Percentiles rank a stretch among this genome's conserved stretches.
Evolutionary conservation across 2,329 filamentous ascomycete species (phyloP).

Genomic region (Diaporthe amygdali): DNA sequence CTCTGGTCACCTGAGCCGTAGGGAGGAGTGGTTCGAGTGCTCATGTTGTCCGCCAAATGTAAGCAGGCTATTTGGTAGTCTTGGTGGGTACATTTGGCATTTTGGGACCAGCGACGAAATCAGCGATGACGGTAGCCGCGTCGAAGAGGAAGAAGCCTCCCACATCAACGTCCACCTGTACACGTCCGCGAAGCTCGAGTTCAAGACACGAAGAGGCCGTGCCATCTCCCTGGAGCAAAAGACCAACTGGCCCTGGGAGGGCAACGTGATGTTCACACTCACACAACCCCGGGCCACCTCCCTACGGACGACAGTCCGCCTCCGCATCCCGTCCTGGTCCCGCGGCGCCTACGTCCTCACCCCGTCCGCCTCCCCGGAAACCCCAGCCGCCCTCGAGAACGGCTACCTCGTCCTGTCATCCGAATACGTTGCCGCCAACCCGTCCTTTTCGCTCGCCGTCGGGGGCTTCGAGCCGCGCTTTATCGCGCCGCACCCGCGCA

Average conservation of each 20-base stretch:
- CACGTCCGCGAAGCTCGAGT: constrained; percentile 49
- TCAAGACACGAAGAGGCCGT: constrained; percentile 39
- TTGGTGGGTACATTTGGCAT: constrained; percentile 63
- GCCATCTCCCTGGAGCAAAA: constrained; percentile 50
- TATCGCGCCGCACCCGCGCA: constrained; percentile 59
- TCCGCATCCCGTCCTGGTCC: constrained; percentile 63
- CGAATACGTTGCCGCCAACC: constrained; percentile 43
- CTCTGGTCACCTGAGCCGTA: constrained; percentile 50
- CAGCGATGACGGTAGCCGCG: constrained; percentile 29
- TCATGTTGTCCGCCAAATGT: constrained; percentile 68
- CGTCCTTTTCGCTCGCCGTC: constrained; percentile 49
- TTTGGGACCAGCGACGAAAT: constrained; percentile 36
- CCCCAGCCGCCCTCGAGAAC: constrained; percentile 37
- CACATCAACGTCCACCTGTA: constrained; percentile 63
- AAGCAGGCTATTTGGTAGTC: constrained; percentile 56
- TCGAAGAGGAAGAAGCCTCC: constrained; percentile 28
- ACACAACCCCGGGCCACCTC: constrained; percentile 35
- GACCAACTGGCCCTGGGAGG: constrained; percentile 64
- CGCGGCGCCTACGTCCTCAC: constrained; percentile 36
- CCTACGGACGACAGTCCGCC: constrained; percentile 45
- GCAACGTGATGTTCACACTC: constrained; percentile 53
- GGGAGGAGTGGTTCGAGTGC: constrained; percentile 63
- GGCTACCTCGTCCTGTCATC: constrained; percentile 56
- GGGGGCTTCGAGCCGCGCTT: constrained; percentile 53
- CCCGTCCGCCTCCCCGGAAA: constrained; percentile 35